Evolutionary conservation across 306 rosid genomes (phyloP).

Genomic region (Oemleria cerasiformis): DNA sequence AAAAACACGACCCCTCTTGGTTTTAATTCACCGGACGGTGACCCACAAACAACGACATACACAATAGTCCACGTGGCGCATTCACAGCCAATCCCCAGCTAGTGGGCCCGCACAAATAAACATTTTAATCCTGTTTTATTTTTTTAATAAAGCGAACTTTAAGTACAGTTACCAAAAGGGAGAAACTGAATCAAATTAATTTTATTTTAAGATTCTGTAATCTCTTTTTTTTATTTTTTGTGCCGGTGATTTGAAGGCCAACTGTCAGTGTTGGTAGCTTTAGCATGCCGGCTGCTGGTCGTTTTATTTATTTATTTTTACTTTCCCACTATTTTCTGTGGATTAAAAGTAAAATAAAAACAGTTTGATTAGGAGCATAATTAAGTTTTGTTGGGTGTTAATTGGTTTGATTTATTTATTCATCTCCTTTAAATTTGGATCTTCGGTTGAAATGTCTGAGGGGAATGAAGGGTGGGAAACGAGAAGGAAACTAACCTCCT

Average conservation of each 20-base stretch:
- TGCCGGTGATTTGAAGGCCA: slow-evolving; percentile 16
- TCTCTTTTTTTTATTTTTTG: background rate
- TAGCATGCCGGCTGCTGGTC: slow-evolving; percentile 17
- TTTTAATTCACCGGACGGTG: slow-evolving; percentile 34
- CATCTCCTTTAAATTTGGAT: slow-evolving; percentile 57
- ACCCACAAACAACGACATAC: slow-evolving; percentile 11
- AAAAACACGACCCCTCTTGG: slow-evolving; percentile 15
- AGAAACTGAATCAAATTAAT: slow-evolving; percentile 7
- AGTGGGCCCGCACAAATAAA: background rate
- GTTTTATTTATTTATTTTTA: background rate
- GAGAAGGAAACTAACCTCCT: slow-evolving; percentile 38
- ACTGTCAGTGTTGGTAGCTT: slow-evolving; percentile 19
- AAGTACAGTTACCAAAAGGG: slow-evolving; percentile 12
- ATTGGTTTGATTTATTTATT: background rate
- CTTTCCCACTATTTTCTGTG: background rate
- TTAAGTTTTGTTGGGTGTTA: background rate
- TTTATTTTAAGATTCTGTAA: slow-evolving; percentile 15
- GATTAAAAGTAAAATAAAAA: background rate
- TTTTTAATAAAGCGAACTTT: background rate
- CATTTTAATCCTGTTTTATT: no score
- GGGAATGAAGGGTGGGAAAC: slow-evolving; percentile 37
- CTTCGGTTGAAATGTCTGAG: slow-evolving; percentile 48
- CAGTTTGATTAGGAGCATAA: background rate
- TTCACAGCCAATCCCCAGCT: background rate
- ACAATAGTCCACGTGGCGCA: slow-evolving; percentile 31